phyloP scores from a whole-genome alignment of 768 basidiomycete genomes.

The Cyathus striatus region DNA sequence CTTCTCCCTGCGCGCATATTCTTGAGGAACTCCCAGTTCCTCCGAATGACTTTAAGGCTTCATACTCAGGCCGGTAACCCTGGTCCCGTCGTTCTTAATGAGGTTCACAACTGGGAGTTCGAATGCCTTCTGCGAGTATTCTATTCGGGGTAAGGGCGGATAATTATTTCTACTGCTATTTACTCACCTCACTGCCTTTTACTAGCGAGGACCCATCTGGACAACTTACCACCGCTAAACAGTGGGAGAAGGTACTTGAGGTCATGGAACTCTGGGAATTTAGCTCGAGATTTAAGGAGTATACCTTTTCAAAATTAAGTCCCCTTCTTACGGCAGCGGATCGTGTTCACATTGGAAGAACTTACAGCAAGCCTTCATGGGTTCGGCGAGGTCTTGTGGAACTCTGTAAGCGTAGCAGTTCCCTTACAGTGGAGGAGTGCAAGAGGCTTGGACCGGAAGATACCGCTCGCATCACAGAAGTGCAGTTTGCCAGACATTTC shows the following conservation, averaged over 20 bases:
- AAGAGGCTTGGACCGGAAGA: conserved; percentile 23
- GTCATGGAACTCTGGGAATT: conserved; percentile 18
- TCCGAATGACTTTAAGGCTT: too few relatives aligned
- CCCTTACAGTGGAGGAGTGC: conserved; percentile 20
- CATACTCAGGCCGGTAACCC: too few relatives aligned
- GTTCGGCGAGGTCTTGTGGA: conserved; percentile 28
- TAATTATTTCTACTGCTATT: too few relatives aligned
- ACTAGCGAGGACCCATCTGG: conserved; percentile 16
- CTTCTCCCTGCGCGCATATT: too few relatives aligned
- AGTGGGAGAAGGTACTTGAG: conserved; percentile 35
- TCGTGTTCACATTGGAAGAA: conserved; percentile 24
- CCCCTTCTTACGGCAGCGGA: conserved; percentile 20
- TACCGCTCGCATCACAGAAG: conserved; percentile 23
- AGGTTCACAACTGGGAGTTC: too few relatives aligned
- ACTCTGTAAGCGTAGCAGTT: conserved; percentile 20
- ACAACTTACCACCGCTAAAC: conserved; percentile 24
- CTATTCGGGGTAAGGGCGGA: too few relatives aligned
- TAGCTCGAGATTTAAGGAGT: conserved; percentile 22
- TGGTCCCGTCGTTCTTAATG: too few relatives aligned
- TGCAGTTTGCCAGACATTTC: conserved; percentile 16
- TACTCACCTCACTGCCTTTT: background rate
- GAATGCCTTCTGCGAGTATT: too few relatives aligned
- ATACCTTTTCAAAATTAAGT: conserved; percentile 24
- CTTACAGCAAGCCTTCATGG: conserved; percentile 25
- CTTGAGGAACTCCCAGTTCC: too few relatives aligned